Evolutionary conservation across 208 protist genomes (phyloP).

Genomic region (Crithidia fasciculata): DNA sequence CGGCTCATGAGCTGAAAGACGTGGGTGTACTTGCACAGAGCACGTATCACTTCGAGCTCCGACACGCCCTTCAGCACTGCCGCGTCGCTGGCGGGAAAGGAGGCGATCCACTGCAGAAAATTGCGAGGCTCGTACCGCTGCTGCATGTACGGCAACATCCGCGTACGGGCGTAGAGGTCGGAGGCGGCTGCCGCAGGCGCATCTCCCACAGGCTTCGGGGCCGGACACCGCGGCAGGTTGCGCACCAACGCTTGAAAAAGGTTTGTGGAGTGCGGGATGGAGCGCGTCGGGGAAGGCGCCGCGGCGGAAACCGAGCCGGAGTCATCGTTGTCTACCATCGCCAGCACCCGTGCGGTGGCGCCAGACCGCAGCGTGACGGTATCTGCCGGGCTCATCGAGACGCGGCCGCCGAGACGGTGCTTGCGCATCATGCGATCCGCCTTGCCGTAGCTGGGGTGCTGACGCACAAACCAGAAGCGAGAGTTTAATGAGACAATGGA

Average conservation of each 20-base stretch:
- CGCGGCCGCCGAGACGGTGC: not conserved
- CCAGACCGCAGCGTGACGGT: not conserved
- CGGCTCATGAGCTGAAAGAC: constrained; percentile 81
- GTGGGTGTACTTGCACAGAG: constrained; percentile 57
- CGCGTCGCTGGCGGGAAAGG: constrained; percentile 63
- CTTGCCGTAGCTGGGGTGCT: constrained; percentile 68
- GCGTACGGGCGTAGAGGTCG: not conserved
- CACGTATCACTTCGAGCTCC: constrained; percentile 44
- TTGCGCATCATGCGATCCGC: constrained; percentile 46
- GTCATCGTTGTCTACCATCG: too few species aligned
- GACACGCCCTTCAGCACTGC: constrained; percentile 60
- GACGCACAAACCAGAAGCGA: constrained; percentile 75
- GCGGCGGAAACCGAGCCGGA: not conserved
- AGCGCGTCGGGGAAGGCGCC: not conserved
- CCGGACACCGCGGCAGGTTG: constrained; percentile 68
- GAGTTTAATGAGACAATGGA: constrained; percentile 75
- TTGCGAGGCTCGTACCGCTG: constrained; percentile 48
- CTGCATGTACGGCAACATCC: constrained; percentile 28
- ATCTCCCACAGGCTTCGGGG: not conserved
- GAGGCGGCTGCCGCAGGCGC: not conserved
- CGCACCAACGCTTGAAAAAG: constrained; percentile 71
- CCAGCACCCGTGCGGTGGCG: too few species aligned
- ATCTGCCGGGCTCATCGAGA: not conserved
- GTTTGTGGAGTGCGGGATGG: constrained; percentile 13
- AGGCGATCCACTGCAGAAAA: constrained; percentile 77